Base-by-base conservation (phyloP, 257 asterid genomes). In the Misopates orontium region DNA sequence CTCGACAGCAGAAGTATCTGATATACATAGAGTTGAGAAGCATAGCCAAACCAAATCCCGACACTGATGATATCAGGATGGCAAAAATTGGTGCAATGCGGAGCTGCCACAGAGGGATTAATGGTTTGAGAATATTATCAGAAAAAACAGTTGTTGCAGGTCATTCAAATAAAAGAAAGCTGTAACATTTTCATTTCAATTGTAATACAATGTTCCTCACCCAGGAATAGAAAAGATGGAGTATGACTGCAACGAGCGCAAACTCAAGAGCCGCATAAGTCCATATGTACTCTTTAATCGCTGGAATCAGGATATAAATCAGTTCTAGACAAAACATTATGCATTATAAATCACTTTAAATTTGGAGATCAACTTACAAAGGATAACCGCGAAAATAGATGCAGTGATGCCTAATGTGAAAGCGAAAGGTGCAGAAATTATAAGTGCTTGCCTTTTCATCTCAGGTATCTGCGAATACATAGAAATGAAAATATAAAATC, bases 241-340 rank as follows among this genome's bases (percentile, higher is more conserved):
- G 85, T 28, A 72, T 59, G 73, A 82, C 54, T 64, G 94, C 91
- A 55, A 85, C 79, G 31, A 93, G 84, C 0, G 81, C 91, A 69
- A 93, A 93, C 70, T 93, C 95, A 23, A 93, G 80, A 70, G 96
- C 94, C 16, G 96, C 90, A 47, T 78, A 93, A 11, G 94, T 87
- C 96, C 96, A 90, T 76, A 79, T 66, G 72, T 85, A 83, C 80
- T 87, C 95, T 78, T 70, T 83, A 24, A 76, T 75, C 31, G 98
- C 96, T 93, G 98, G 83, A 28, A 83, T 59, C 49, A 56, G 50
- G 73, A 66, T 19, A 69, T 15, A 73, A 36, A 42, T 36, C 42
- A 56, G 21, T 49, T 10, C 59, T 49, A 66, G 67, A 64, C 40
- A 56, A 57, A 36, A 70, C 40, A 47, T 54, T 48, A 15, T 42